A percentile compares a stretch with the other conserved stretches of the same genome.
Evolutionary conservation across 2,329 filamentous ascomycete genomes (phyloP).

Genomic region (Ceratocystis ficicola): DNA sequence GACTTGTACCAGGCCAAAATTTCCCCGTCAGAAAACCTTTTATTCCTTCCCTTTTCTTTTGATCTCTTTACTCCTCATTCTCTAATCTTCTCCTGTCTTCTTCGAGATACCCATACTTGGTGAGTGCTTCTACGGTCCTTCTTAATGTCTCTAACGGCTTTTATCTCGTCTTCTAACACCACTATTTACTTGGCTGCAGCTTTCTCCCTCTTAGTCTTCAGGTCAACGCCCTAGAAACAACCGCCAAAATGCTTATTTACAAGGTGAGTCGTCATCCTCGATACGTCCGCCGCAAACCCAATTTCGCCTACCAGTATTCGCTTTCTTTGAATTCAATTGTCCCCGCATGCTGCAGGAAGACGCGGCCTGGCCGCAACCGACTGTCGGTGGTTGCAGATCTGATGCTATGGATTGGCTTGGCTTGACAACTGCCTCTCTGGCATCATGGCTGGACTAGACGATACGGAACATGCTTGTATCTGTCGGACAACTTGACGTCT

Average conservation of each 20-base stretch:
- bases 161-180: neutral
- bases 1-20: neutral
- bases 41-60: conserved; percentile 14
- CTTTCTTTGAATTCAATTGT: neutral
- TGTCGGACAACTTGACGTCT: too few relatives aligned
- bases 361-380: neutral
- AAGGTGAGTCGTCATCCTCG: conserved; percentile 39
- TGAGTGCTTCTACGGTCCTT: conserved; percentile 16
- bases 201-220: conserved; percentile 2
- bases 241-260: conserved; percentile 61
- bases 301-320: neutral
- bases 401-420: neutral
- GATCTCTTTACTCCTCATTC: conserved; percentile 22
- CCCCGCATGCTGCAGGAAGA: neutral
- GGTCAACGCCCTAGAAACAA: conserved; percentile 22
- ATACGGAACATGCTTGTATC: too few relatives aligned
- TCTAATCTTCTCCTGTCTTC: conserved; percentile 24
- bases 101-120: conserved; percentile 22
- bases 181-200: neutral
- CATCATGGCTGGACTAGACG: too few relatives aligned
- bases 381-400: neutral
- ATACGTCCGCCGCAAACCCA: neutral
- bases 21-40: conserved; percentile 18
- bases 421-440: too few relatives aligned
- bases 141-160: conserved; percentile 10